phyloP scores from a whole-genome alignment of 2,329 filamentous ascomycete genomes.

The Pseudogymnoascus pannorum region DNA sequence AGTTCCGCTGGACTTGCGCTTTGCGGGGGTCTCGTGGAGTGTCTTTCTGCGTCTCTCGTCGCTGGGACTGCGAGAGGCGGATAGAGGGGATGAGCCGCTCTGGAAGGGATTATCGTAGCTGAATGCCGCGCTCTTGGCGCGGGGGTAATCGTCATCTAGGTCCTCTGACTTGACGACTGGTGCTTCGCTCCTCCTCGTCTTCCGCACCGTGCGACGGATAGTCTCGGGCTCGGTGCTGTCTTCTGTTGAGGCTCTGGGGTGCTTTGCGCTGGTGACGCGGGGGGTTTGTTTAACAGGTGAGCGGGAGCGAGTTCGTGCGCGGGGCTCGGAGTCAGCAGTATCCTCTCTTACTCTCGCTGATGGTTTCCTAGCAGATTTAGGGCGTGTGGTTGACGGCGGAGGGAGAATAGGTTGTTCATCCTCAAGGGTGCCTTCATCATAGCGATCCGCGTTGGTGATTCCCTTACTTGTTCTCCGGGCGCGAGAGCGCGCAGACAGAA shows the following conservation, averaged over 20 bases:
- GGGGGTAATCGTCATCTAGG: conserved; percentile 33
- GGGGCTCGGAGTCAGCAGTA: conserved; percentile 42
- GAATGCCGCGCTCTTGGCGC: conserved; percentile 56
- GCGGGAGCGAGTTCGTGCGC: conserved; percentile 29
- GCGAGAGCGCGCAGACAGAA: conserved; percentile 66
- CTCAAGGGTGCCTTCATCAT: conserved; percentile 54
- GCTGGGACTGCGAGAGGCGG: conserved; percentile 40
- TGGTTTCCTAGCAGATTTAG: conserved; percentile 48
- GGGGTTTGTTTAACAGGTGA: conserved; percentile 50
- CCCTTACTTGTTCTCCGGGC: conserved; percentile 83
- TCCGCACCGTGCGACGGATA: conserved; percentile 40
- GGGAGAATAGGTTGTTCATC: conserved; percentile 46
- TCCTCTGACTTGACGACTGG: conserved; percentile 43
- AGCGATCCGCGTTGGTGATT: conserved; percentile 63
- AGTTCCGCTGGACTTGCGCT: conserved; percentile 25
- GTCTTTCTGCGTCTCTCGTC: conserved; percentile 40
- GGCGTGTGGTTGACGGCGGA: conserved; percentile 44
- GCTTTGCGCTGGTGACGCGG: conserved; percentile 44
- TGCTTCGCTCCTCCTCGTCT: conserved; percentile 43
- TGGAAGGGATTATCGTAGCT: conserved; percentile 91
- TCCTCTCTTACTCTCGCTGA: conserved; percentile 43
- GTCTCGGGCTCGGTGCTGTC: conserved; percentile 35
- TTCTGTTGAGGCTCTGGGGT: conserved; percentile 42
- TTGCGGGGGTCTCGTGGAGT: neutral
- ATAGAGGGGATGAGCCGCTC: conserved; percentile 64